These are phyloP conservation scores for Xylaria digitata DNA, from an alignment of 2,329 filamentous ascomycete genomes.

Conservation along the genomic window DNA sequence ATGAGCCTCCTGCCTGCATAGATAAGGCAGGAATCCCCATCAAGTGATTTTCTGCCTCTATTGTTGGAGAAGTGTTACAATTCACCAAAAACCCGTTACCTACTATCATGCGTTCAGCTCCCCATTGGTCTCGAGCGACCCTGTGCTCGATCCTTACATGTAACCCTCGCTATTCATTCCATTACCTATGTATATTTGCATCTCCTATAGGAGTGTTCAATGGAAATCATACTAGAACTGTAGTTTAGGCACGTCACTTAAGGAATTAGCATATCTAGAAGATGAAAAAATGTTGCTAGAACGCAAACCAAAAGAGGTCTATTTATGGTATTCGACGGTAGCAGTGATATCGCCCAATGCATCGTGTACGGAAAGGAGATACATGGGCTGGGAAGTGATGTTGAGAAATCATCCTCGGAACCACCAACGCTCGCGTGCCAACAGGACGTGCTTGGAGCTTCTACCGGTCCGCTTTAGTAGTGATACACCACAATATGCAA, in stretches of 20 bases:
- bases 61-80: conserved; percentile 9
- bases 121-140: background rate
- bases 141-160: background rate
- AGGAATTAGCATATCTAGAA: background rate
- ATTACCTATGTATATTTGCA: background rate
- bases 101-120: no score
- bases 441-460: conserved; percentile 3
- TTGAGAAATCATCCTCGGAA: conserved; percentile 3
- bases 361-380: background rate
- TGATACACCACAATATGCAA: conserved; percentile 37
- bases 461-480: conserved; percentile 26
- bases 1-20: conserved; percentile 19
- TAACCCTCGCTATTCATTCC: background rate
- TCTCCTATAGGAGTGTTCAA: background rate
- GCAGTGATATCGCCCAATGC: conserved; percentile 2
- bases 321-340: conserved; percentile 20
- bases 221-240: background rate
- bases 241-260: conserved; percentile 3
- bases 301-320: conserved; percentile 19
- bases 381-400: background rate
- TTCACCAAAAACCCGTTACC: background rate
- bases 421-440: background rate
- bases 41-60: conserved; percentile 2
- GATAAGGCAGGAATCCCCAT: conserved; percentile 21
- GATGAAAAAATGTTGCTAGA: conserved; percentile 7